Evolutionary conservation across 257 asterid species (phyloP).

Genomic region (Capsicum baccatum): DNA sequence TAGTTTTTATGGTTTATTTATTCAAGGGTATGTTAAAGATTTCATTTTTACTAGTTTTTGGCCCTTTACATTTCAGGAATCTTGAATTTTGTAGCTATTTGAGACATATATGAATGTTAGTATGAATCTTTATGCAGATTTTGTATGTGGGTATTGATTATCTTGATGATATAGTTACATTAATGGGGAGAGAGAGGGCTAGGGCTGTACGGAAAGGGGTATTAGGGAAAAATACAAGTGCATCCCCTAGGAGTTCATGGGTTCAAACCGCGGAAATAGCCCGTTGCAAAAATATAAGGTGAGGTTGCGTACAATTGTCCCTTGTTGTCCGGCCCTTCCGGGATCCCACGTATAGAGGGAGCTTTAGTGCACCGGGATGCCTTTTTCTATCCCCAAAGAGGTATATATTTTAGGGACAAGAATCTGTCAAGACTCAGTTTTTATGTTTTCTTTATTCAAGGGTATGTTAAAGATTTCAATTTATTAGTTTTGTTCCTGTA

Average conservation of each 20-base stretch:
- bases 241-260: slow-evolving; percentile 40
- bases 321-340: too few species aligned
- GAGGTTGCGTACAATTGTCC: too few species aligned
- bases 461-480: slow-evolving; percentile 21
- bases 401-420: slow-evolving; percentile 5
- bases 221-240: slow-evolving; percentile 57
- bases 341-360: too few species aligned
- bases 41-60: neutral
- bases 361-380: too few species aligned
- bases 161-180: slow-evolving; percentile 20
- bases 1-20: neutral
- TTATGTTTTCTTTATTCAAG: slow-evolving; percentile 2
- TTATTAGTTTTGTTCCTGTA: neutral
- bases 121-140: neutral
- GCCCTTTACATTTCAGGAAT: slow-evolving; percentile 8
- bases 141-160: neutral
- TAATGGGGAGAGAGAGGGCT: slow-evolving; percentile 87
- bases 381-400: too few species aligned
- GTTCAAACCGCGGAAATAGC: too few species aligned
- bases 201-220: slow-evolving; percentile 80
- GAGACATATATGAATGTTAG: slow-evolving; percentile 2
- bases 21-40: slow-evolving; percentile 21
- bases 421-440: neutral
- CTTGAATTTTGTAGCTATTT: slow-evolving; percentile 6
- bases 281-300: too few species aligned